These are phyloP conservation scores for Boletales sp. DNA, from an alignment of 768 basidiomycete species.

Conservation along the genomic window DNA sequence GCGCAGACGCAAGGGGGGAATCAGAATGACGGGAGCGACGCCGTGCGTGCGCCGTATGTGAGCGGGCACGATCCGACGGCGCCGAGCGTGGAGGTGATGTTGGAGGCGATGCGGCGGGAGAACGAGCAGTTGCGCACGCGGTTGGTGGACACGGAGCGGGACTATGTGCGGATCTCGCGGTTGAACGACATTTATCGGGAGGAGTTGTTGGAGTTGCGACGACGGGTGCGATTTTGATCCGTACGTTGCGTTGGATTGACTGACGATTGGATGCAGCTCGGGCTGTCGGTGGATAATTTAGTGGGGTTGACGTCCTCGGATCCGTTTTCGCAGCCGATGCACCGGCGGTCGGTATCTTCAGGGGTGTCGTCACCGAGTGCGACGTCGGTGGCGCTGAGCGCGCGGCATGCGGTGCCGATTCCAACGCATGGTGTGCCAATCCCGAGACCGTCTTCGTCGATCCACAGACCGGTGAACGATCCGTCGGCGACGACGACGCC, in stretches of 20 bases:
- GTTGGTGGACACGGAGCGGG: slow-evolving; percentile 71
- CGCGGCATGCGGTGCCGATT: slow-evolving; percentile 63
- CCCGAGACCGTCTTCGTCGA: slow-evolving; percentile 64
- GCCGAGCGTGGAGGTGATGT: slow-evolving; percentile 53
- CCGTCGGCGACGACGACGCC: slow-evolving; percentile 57
- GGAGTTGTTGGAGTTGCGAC: slow-evolving; percentile 74
- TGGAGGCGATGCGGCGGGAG: slow-evolving; percentile 74
- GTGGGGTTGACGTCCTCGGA: slow-evolving; percentile 67
- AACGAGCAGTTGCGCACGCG: slow-evolving; percentile 69
- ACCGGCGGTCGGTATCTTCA: slow-evolving; percentile 51
- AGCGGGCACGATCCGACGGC: slow-evolving; percentile 28
- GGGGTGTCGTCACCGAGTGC: slow-evolving; percentile 29
- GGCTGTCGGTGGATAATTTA: slow-evolving; percentile 73
- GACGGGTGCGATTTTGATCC: slow-evolving; percentile 51
- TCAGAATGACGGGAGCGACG: background rate
- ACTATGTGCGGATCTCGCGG: slow-evolving; percentile 68
- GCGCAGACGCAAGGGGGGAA: slow-evolving; percentile 11
- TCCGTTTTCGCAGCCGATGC: slow-evolving; percentile 68
- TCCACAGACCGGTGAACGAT: slow-evolving; percentile 50
- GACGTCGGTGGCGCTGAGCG: slow-evolving; percentile 18
- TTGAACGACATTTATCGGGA: slow-evolving; percentile 83
- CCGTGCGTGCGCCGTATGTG: slow-evolving; percentile 4
- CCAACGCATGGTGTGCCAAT: slow-evolving; percentile 69
- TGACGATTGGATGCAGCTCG: slow-evolving; percentile 42
- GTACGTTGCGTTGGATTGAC: background rate